Evolutionary conservation across 2,329 filamentous ascomycete genomes (phyloP), one percentile per base, ranked within the genome.

Genomic region (Cordyceps pruinosa): DNA sequence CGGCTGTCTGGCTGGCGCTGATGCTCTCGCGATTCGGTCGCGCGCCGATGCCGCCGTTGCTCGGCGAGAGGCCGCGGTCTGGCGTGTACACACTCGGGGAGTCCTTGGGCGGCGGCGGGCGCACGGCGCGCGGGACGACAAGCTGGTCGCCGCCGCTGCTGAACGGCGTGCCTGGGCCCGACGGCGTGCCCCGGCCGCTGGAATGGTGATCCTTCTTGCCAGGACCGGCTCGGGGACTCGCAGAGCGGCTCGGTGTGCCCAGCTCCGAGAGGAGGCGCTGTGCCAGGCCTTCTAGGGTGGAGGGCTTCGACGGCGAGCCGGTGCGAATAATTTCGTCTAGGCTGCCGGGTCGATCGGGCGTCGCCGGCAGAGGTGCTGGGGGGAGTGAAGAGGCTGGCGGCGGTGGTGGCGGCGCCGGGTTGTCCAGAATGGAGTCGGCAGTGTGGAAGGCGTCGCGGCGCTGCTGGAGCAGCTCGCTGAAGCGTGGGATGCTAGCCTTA

Each of bases 401-500:
- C 21, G 53, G 44, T 5, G 44, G 52, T 21, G 42, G 52, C n/a
- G 52, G 42, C 4, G 59, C 70, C 35, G 64, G 71, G 42, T 71
- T 74, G 51, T 68, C 66, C 42, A 74, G 67, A 28, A 78, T 76
- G 7, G 74, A 66, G 61, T 83, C 80, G 2, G 83, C 82, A 3
- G 81, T 82, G 63, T 83, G 80, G 64, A 87, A 88, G 0, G 81
- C 83, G 60, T 85, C 80, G 5, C 83, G 82, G 13, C 78, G 84
- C 69, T 80, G 84, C 71, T 79, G 85, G 4, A 91, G 73, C 2
- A 91, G 76, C 37, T 88, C 84, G 52, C 90, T 85, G 66, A 91
- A 92, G 37, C 88, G 82, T 0, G 87, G 83, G 7, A 92, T 79
- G 6, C 82, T 80, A 34, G 61, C 62, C 58, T 62, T 63, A 69